These are phyloP conservation scores for Tetracladium maxilliforme DNA, from an alignment of 2,329 filamentous ascomycete species.

Conservation along the genomic window DNA sequence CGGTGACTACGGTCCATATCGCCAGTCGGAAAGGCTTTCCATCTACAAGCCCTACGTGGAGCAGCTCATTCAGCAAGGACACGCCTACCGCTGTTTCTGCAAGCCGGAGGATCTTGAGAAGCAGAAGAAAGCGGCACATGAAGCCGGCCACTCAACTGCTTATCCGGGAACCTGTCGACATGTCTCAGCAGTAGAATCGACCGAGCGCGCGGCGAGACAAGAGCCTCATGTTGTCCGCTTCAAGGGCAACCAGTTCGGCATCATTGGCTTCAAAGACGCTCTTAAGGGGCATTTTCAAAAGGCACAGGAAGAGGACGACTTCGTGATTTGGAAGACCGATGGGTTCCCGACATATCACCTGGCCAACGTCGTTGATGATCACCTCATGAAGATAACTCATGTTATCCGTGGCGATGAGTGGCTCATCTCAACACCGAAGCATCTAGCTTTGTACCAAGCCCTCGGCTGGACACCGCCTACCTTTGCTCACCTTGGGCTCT, in stretches of 20 bases:
- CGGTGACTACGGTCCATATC: constrained; percentile 74
- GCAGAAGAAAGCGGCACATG: constrained; percentile 47
- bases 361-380: constrained; percentile 92
- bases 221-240: constrained; percentile 69
- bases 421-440: constrained; percentile 84
- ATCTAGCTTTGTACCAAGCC: constrained; percentile 59
- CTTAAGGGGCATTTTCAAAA: constrained; percentile 60
- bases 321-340: constrained; percentile 81
- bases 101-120: constrained; percentile 52
- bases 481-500: constrained; percentile 71
- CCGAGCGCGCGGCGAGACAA: constrained; percentile 50
- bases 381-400: constrained; percentile 89
- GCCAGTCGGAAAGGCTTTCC: constrained; percentile 63
- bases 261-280: constrained; percentile 59
- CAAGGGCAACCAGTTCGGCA: too few relatives aligned
- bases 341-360: constrained; percentile 93
- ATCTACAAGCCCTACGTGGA: constrained; percentile 61
- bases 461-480: constrained; percentile 59
- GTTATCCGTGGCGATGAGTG: constrained; percentile 93
- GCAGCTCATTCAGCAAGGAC: constrained; percentile 50
- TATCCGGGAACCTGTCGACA: constrained; percentile 63
- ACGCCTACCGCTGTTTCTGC: constrained; percentile 93
- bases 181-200: constrained; percentile 52
- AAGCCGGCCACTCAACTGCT: constrained; percentile 39
- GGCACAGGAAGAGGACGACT: constrained; percentile 53